Evolutionary conservation across 768 basidiomycete species (phyloP).

Genomic region (Asterophora parasitica): DNA sequence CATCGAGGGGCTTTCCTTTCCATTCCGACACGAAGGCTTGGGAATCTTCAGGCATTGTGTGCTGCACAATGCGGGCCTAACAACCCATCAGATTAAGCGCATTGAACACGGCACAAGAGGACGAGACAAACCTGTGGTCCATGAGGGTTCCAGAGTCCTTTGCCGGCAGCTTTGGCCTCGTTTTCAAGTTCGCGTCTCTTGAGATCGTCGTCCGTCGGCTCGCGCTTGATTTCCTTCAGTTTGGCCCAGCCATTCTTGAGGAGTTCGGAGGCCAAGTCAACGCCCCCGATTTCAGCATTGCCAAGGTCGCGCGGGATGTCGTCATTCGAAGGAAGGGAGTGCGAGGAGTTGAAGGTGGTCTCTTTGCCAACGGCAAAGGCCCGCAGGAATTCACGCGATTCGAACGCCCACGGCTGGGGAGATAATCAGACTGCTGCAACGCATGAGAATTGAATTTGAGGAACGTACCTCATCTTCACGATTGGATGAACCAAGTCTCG

Average conservation of each 20-base stretch:
- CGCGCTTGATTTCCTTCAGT: constrained; percentile 82
- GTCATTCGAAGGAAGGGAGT: constrained; percentile 73
- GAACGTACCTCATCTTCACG: constrained; percentile 81
- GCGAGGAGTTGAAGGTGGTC: constrained; percentile 76
- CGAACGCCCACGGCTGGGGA: constrained; percentile 85
- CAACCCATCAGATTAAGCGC: constrained; percentile 5
- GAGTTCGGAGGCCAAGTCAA: constrained; percentile 73
- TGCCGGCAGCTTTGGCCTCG: constrained; percentile 68
- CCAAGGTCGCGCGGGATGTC: constrained; percentile 79
- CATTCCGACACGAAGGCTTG: constrained; percentile 85
- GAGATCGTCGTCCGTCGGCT: constrained; percentile 73
- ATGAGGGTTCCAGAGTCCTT: constrained; percentile 85
- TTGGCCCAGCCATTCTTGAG: constrained; percentile 91
- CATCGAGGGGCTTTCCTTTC: constrained; percentile 89
- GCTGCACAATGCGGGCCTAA: constrained; percentile 69
- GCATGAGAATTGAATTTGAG: constrained; percentile 5
- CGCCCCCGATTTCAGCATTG: constrained; percentile 62
- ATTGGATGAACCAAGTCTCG: constrained; percentile 75
- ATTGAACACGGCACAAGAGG: not conserved
- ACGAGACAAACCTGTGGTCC: constrained; percentile 50
- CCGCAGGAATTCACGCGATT: constrained; percentile 90
- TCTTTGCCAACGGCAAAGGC: constrained; percentile 85
- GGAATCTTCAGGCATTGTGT: constrained; percentile 87
- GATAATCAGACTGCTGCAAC: not conserved
- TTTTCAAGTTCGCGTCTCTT: constrained; percentile 70